phyloP scores from a whole-genome alignment of 2,329 filamentous ascomycete species.

The Scortechinia acanthostroma region DNA sequence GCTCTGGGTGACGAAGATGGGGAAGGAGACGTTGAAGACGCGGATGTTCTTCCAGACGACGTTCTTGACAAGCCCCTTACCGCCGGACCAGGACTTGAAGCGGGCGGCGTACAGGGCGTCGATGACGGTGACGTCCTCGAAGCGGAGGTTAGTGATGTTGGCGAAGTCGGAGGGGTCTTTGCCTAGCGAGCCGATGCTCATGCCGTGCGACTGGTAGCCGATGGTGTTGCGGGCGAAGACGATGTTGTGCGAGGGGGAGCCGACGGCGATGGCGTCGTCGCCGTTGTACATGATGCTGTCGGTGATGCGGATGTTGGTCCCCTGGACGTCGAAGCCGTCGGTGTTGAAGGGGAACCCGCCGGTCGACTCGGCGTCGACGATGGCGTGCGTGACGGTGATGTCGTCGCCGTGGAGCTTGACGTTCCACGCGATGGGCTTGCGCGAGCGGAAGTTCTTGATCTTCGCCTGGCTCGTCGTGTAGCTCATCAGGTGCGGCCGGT shows the following conservation, averaged over 20 bases:
- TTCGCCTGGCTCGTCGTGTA: conserved; percentile 23
- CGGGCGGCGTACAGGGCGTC: conserved; percentile 29
- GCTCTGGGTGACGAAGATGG: conserved; percentile 34
- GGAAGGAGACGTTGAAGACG: conserved; percentile 32
- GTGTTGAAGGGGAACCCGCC: conserved; percentile 31
- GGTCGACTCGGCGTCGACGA: conserved; percentile 26
- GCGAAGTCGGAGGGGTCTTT: conserved; percentile 20
- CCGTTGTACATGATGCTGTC: conserved; percentile 25
- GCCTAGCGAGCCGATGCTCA: conserved; percentile 32
- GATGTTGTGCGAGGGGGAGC: conserved; percentile 24
- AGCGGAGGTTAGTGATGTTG: conserved; percentile 29
- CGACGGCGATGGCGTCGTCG: conserved; percentile 30
- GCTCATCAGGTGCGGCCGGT: conserved; percentile 28
- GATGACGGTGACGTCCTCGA: conserved; percentile 30
- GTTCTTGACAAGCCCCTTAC: conserved; percentile 29
- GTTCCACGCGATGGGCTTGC: conserved; percentile 33
- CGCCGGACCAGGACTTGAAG: conserved; percentile 33
- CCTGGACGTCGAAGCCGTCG: conserved; percentile 19
- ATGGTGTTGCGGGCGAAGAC: conserved; percentile 27
- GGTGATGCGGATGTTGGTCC: conserved; percentile 15
- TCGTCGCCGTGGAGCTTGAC: conserved; percentile 26
- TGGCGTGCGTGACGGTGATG: conserved; percentile 26
- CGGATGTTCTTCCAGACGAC: conserved; percentile 33
- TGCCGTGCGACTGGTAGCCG: conserved; percentile 31
- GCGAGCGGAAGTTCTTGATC: conserved; percentile 28